Percentiles rank a stretch among this genome's conserved stretches.
These are phyloP conservation scores for Corymbia calophylla DNA, from an alignment of 441 rosid genomes.

Conservation along the genomic window DNA sequence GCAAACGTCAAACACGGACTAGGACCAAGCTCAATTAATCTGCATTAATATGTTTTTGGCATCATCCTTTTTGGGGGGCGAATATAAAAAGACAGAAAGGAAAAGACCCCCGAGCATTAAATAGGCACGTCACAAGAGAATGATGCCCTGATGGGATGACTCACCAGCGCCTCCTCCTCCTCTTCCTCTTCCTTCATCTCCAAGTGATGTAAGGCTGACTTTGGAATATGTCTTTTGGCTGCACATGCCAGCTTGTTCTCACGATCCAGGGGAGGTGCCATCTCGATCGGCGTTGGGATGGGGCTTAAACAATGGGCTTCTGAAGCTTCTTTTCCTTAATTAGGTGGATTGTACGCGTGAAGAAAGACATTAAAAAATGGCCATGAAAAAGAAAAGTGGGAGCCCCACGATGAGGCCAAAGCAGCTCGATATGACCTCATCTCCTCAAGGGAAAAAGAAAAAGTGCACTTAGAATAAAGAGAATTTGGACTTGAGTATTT, in stretches of 20 bases:
- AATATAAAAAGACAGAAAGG: background rate
- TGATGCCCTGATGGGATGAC: background rate
- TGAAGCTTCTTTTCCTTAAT: background rate
- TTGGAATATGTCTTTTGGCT: background rate
- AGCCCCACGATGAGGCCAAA: background rate
- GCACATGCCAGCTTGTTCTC: background rate
- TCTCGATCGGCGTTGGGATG: background rate
- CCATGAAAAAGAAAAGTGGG: background rate
- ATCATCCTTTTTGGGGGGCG: background rate
- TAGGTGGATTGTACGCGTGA: background rate
- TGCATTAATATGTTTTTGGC: background rate
- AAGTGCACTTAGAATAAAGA: background rate
- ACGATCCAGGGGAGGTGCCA: background rate
- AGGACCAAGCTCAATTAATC: background rate
- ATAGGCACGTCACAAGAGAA: background rate
- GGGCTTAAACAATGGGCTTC: background rate
- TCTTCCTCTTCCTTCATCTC: background rate
- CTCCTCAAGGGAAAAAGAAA: background rate
- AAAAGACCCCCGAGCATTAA: background rate
- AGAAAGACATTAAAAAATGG: background rate
- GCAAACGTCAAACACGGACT: background rate
- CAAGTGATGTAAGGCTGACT: background rate
- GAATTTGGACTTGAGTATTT: no score
- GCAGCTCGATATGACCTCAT: background rate
- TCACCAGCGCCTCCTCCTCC: background rate